Evolutionary conservation across 2,329 filamentous ascomycete genomes (phyloP), one percentile per base, ranked within the genome.

Genomic region (Arthrinium puccinioides): DNA sequence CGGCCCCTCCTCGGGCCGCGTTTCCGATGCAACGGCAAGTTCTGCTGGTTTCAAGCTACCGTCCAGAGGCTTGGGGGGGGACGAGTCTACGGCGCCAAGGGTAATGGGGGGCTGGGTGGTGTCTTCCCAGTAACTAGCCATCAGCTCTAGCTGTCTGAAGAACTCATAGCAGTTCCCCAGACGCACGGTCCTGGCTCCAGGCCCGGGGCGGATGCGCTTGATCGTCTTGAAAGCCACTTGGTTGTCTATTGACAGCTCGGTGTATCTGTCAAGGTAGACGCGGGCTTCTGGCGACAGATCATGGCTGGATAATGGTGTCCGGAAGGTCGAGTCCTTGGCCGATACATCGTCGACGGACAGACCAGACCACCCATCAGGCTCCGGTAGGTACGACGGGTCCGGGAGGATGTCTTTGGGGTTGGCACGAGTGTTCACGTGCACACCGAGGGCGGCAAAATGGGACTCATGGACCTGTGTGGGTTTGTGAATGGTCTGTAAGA

Each of bases 91-190:
- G 7, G 27, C 43, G 19, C 40, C 34, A 5, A 40, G 37, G 2
- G 37, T 35, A 21, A 42, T 38, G 4, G 50, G 49, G 11, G 48
- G 52, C 23, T 56, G 33, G 5, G 74, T 75, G 0, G 76, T 73
- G 48, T 82, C 78, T 21, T 79, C 73, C 78, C 78, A 82, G 49
- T 69, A 82, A 1, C 63, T 51, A 3, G 75, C 72, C 50, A 79
- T 69, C 19, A 67, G 54, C 48, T 82, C 78, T 15, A 82, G 62
- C 46, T 76, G 73, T 36, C 74, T 74, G 58, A 73, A 82, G 56
- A 82, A 82, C 55, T 82, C 78, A 47, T 80, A 82, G 5, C 74
- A 70, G 46, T 79, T 80, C 11, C 78, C 78, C 7, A 82, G 57
- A 6, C 76, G 70, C 21, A 70, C 66, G 24, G 70, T 63, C 31